These are phyloP conservation scores for Candida piceae DNA, from an alignment of 805 yeast genomes.

Conservation along the genomic window DNA sequence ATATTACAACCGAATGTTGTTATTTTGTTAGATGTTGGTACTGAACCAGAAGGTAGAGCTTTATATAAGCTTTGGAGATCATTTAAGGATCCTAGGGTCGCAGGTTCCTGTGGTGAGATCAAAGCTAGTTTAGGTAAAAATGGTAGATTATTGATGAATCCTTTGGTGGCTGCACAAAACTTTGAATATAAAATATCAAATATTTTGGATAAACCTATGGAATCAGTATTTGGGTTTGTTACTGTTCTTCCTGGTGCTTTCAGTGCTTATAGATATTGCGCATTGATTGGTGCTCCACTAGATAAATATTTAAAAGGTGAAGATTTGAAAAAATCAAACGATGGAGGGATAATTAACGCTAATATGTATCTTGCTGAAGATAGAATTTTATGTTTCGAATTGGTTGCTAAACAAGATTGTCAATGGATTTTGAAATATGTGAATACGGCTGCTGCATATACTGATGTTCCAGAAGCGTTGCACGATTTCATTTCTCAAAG, in stretches of 20 bases:
- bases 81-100: slow-evolving; percentile 73
- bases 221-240: slow-evolving; percentile 89
- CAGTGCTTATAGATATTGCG: slow-evolving; percentile 85
- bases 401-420: slow-evolving; percentile 75
- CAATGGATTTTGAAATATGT: slow-evolving; percentile 83
- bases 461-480: slow-evolving; percentile 89
- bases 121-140: slow-evolving; percentile 70
- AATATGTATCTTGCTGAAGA: slow-evolving; percentile 98
- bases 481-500: slow-evolving; percentile 88
- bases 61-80: slow-evolving; percentile 87
- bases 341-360: slow-evolving; percentile 82
- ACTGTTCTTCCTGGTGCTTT: slow-evolving; percentile 96
- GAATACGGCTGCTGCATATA: slow-evolving; percentile 82
- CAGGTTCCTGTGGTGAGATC: slow-evolving; percentile 98
- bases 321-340: slow-evolving; percentile 56
- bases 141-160: slow-evolving; percentile 54
- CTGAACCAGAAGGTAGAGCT: slow-evolving; percentile 81
- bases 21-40: slow-evolving; percentile 88
- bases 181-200: slow-evolving; percentile 96
- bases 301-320: slow-evolving; percentile 93
- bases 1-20: slow-evolving; percentile 77
- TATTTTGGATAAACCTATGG: slow-evolving; percentile 93
- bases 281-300: slow-evolving; percentile 78
- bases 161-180: slow-evolving; percentile 93
- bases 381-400: slow-evolving; percentile 88